These are phyloP conservation scores for Hypomontagnella monticulosa DNA, from an alignment of 495 filamentous ascomycete genomes.

Conservation along the genomic window DNA sequence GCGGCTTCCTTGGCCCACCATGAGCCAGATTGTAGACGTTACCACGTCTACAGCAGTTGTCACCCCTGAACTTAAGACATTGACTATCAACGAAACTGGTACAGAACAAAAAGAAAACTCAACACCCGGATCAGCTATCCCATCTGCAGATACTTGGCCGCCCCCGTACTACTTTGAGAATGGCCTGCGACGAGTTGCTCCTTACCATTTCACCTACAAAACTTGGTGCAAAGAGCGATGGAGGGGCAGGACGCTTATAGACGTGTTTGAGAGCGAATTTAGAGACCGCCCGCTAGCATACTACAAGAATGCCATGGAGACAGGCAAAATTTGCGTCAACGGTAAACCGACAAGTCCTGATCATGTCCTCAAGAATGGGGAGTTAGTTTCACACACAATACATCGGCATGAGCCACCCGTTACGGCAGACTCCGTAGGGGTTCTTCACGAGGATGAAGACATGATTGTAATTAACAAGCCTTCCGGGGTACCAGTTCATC, in stretches of 20 bases:
- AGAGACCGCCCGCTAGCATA: conserved; percentile 86
- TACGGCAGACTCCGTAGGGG: conserved; percentile 76
- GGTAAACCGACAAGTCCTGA: conserved; percentile 67
- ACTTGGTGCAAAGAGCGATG: conserved; percentile 91
- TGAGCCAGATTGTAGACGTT: conserved; percentile 29
- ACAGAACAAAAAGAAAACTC: background rate
- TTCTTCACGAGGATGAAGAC: conserved; percentile 89
- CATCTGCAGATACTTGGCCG: conserved; percentile 70
- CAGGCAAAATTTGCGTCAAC: conserved; percentile 77
- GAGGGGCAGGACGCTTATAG: conserved; percentile 76
- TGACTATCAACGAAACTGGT: conserved; percentile 6
- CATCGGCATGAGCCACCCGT: conserved; percentile 97
- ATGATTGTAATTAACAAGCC: conserved; percentile 98
- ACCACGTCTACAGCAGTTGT: conserved; percentile 11
- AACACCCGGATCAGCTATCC: conserved; percentile 62
- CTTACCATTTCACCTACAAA: conserved; percentile 94
- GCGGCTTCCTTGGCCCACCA: conserved; percentile 23
- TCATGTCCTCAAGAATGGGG: conserved; percentile 61
- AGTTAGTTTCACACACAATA: conserved; percentile 89
- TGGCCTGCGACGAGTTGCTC: conserved; percentile 81
- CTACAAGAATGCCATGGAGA: conserved; percentile 84
- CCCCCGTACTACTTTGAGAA: conserved; percentile 81
- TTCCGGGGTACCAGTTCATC: conserved; percentile 91
- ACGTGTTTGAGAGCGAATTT: conserved; percentile 87
- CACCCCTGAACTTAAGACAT: conserved; percentile 14